Evolutionary conservation across 2,329 filamentous ascomycete species (phyloP).

Genomic region (Penicillium fuscoglaucum): DNA sequence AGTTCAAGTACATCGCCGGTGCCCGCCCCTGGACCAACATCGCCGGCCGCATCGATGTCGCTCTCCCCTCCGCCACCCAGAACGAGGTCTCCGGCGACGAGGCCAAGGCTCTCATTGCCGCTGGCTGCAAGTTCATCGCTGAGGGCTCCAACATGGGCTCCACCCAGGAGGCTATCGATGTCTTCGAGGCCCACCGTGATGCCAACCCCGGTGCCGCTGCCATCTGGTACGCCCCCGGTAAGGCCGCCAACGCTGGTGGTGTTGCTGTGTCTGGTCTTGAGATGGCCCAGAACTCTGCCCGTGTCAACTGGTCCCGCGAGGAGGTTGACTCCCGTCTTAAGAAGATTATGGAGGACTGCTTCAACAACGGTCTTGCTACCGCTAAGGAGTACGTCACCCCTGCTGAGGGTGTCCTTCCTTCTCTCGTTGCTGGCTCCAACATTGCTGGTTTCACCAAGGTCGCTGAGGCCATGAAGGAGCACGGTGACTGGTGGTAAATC

Average conservation of each 20-base stretch:
- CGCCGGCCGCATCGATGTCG: conserved; percentile 77
- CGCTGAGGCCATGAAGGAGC: conserved; percentile 87
- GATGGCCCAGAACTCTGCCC: conserved; percentile 97
- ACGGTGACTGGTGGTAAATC: conserved; percentile 83
- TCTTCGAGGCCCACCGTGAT: conserved; percentile 77
- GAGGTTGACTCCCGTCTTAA: conserved; percentile 91
- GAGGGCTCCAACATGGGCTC: conserved; percentile 99
- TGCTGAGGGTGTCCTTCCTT: conserved; percentile 80
- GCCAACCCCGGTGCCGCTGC: conserved; percentile 63
- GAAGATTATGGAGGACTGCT: conserved; percentile 91
- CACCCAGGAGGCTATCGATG: conserved; percentile 90
- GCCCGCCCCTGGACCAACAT: conserved; percentile 90
- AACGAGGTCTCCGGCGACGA: conserved; percentile 95
- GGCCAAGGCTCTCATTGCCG: conserved; percentile 74
- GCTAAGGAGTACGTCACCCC: conserved; percentile 83
- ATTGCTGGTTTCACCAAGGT: conserved; percentile 99
- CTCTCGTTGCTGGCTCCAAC: conserved; percentile 89
- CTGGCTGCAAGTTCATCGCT: conserved; percentile 80
- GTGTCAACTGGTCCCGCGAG: conserved; percentile 80
- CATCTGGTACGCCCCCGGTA: conserved; percentile 95
- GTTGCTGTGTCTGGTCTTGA: conserved; percentile 96
- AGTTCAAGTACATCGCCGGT: conserved; percentile 83
- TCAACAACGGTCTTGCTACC: conserved; percentile 83
- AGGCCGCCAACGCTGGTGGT: conserved; percentile 96
- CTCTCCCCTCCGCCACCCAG: conserved; percentile 90